Conservation (phyloP, 2,329 filamentous ascomycete genomes). For the Dactylellina parvicollis region DNA sequence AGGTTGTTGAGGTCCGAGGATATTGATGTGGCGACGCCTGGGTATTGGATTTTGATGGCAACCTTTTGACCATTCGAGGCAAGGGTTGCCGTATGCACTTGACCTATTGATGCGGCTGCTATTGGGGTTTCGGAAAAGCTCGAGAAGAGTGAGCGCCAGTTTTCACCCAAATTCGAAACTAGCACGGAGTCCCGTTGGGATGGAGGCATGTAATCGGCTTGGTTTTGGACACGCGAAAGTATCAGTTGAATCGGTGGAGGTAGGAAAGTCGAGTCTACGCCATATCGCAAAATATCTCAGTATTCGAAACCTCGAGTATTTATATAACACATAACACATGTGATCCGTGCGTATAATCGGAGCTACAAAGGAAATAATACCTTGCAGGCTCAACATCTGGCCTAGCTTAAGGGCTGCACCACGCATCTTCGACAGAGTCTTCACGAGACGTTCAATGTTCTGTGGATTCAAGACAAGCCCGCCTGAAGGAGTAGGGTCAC, state of each 20-base stretch:
- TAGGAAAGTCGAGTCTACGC: constrained; percentile 85
- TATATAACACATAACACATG: no score
- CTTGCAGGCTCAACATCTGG: constrained; percentile 97
- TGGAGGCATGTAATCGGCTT: constrained; percentile 96
- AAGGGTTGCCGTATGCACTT: constrained; percentile 87
- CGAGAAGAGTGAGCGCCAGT: constrained; percentile 85
- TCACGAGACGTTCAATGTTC: constrained; percentile 92
- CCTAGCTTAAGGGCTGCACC: constrained; percentile 96
- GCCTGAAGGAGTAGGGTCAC: constrained; percentile 68
- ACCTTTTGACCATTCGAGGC: constrained; percentile 76
- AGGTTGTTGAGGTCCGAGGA: constrained; percentile 96
- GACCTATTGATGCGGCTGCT: constrained; percentile 94
- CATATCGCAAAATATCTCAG: constrained; percentile 16
- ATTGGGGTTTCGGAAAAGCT: constrained; percentile 91
- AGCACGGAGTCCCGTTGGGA: constrained; percentile 91
- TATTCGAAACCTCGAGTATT: background rate
- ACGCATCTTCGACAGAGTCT: constrained; percentile 93
- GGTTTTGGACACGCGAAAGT: constrained; percentile 91
- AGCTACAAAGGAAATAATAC: constrained; percentile 59
- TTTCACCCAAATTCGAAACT: constrained; percentile 76
- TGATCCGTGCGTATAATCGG: constrained; percentile 2
- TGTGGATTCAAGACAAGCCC: constrained; percentile 86
- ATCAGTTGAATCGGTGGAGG: constrained; percentile 87
- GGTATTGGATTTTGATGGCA: constrained; percentile 97
- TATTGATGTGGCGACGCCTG: constrained; percentile 93